phyloP scores from a whole-genome alignment of 345 rosid genomes.

The Punica granatum region DNA sequence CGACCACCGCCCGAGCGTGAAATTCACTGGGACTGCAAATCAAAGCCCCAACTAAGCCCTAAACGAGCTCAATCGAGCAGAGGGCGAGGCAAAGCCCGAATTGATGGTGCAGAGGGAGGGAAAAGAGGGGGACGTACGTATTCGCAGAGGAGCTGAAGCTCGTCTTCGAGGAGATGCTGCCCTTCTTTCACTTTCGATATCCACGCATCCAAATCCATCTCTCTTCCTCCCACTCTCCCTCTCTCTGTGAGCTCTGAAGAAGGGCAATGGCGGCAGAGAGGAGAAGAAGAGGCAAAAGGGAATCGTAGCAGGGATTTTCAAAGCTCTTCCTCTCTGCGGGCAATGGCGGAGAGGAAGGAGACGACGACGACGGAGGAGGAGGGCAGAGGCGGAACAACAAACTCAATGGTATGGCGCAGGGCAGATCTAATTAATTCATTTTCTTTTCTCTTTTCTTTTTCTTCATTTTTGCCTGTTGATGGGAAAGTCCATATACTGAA shows the following conservation, averaged over 20 bases:
- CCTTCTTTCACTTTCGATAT: constrained; percentile 93
- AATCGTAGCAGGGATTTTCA: background rate
- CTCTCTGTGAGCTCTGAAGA: background rate
- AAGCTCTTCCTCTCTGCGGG: background rate
- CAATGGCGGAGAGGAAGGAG: background rate
- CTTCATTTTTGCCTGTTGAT: background rate
- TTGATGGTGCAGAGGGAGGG: background rate
- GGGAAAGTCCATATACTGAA: background rate
- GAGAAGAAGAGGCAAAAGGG: background rate
- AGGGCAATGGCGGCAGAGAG: background rate
- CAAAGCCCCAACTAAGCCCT: background rate
- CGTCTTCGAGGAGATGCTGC: constrained; percentile 87
- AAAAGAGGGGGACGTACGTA: constrained; percentile 34
- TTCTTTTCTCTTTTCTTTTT: too few relatives aligned
- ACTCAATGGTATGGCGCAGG: background rate
- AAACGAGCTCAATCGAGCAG: background rate
- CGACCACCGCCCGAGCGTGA: background rate
- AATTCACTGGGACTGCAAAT: background rate
- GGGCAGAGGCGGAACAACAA: background rate
- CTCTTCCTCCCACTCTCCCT: constrained; percentile 4
- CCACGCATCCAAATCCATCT: constrained; percentile 99
- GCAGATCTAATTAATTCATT: too few relatives aligned
- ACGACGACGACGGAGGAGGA: background rate
- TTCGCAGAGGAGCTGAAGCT: constrained; percentile 98
- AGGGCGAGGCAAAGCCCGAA: background rate